A percentile compares a stretch with the other conserved stretches of the same genome.
phyloP scores from a whole-genome alignment of 176 grass and related monocot species.

The Oryza glumipatula region DNA sequence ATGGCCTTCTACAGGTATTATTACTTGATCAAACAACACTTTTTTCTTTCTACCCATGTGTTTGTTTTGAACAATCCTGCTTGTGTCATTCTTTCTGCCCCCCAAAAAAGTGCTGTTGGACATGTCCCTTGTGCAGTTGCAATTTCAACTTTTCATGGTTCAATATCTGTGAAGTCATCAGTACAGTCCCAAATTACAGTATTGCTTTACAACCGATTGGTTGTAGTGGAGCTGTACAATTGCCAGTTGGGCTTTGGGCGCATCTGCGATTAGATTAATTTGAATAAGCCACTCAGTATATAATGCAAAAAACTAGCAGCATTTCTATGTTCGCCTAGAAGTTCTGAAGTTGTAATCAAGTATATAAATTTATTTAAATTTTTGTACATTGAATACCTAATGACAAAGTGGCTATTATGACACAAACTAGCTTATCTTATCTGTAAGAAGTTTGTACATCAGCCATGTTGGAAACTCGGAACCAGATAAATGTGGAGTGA shows the following conservation, averaged over 20 bases:
- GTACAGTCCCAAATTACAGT: constrained; percentile 16
- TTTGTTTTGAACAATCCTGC: constrained; percentile 19
- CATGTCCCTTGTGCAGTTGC: not conserved
- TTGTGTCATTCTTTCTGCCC: constrained; percentile 26
- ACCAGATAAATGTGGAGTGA: not conserved
- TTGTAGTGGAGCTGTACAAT: not conserved
- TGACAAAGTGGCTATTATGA: not conserved
- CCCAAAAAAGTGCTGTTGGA: constrained; percentile 10
- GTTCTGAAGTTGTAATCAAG: constrained; percentile 16
- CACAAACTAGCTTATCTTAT: not conserved
- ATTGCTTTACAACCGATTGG: not conserved
- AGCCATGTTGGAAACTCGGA: constrained; percentile 13
- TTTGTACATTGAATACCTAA: constrained; percentile 11
- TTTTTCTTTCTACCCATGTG: not conserved
- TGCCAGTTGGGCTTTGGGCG: not conserved
- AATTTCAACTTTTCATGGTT: not conserved
- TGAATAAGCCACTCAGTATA: not conserved
- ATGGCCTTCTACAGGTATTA: constrained; percentile 90
- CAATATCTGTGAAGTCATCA: not conserved
- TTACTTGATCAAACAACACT: not conserved
- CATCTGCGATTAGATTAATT: not conserved
- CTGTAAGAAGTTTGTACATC: not conserved
- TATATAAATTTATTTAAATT: constrained; percentile 1
- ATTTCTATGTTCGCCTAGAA: constrained; percentile 7
- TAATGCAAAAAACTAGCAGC: constrained; percentile 2